Base-by-base conservation (phyloP, 441 rosid genomes). In the Euphorbia corollata region DNA sequence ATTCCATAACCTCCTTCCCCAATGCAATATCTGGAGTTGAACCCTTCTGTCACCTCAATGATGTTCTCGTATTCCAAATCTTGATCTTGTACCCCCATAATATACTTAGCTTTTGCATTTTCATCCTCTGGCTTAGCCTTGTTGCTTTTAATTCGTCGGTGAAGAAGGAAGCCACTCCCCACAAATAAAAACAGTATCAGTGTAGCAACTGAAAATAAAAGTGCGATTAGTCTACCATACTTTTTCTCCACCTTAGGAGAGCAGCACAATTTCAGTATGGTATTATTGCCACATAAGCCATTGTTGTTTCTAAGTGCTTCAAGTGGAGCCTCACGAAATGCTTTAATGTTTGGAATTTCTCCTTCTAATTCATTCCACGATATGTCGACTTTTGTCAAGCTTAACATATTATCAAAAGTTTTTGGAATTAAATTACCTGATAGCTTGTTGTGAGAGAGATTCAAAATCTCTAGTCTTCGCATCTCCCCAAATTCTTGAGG, bases 21-120 rank as follows among this genome's bases (percentile, higher is more conserved):
- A 12, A 65, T 54, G 69, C 69, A 65, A 22, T 65, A 54, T 11
- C 38, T 36, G 32, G 69, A 20, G 51, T 38, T 16, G 60, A 65
- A 65, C 20, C 19, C 61, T 18, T 65, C 50, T 11, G 69, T 65
- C 38, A 45, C 51, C 19, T 65, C 43, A 1, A 65, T 18, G 20
- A 53, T 53, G 24, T 53, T 53, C 18, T 53, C 57, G 15, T 53
- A 53, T 53, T 53, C 19, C 24, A 53, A 53, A 53, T 53, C 57
- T 13, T n/a, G 22, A 53, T 53, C 57, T n/a, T 53, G 57, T 8
- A 8, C 23, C 57, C 23, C 10, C 22, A 27, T 27, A 27, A 53
- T 53, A 19, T 53, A 7, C 10, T 53, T 53, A 4, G 23, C 57
- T 19, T 7, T 19, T 0, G 1, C 24, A 53, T 19, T 53, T 53